Evolutionary conservation across 75 land plant genomes (phyloP).

Genomic region (Sequoiadendron giganteum): DNA sequence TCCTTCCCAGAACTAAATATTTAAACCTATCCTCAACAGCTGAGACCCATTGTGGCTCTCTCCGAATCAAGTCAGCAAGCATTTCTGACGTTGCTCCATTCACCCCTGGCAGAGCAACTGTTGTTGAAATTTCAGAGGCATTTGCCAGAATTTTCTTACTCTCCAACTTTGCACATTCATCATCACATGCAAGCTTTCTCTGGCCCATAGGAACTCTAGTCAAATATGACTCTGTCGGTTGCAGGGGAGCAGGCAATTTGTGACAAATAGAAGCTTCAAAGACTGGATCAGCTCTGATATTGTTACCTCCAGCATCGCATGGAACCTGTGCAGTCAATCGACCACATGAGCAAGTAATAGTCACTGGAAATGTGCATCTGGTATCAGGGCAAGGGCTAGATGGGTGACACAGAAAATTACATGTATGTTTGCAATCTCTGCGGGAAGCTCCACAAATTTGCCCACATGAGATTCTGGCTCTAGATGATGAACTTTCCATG

Average conservation of each 20-base stretch:
- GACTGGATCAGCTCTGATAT: constrained; percentile 37
- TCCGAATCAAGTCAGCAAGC: constrained; percentile 59
- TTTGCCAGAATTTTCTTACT: constrained; percentile 82
- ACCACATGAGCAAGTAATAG: constrained; percentile 87
- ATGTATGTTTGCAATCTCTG: constrained; percentile 91
- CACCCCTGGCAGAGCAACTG: constrained; percentile 59
- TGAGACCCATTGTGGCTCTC: constrained; percentile 92
- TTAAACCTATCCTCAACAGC: constrained; percentile 91
- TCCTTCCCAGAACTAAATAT: constrained; percentile 77
- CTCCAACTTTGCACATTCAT: constrained; percentile 86
- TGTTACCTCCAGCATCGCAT: constrained; percentile 82
- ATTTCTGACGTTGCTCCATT: constrained; percentile 66
- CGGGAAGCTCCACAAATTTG: constrained; percentile 96
- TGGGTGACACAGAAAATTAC: constrained; percentile 85
- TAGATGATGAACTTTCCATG: constrained; percentile 16
- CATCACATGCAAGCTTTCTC: constrained; percentile 86
- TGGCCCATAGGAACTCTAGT: constrained; percentile 74
- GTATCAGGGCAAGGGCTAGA: constrained; percentile 74
- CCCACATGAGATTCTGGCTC: constrained; percentile 59
- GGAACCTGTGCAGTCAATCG: constrained; percentile 76
- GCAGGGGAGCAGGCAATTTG: constrained; percentile 72
- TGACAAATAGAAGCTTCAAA: constrained; percentile 55
- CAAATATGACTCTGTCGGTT: constrained; percentile 60
- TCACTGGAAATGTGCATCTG: constrained; percentile 74
- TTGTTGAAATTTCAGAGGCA: constrained; percentile 76